Base-by-base conservation (phyloP, 805 yeast species). In the Metschnikowia bowlesiae region DNA sequence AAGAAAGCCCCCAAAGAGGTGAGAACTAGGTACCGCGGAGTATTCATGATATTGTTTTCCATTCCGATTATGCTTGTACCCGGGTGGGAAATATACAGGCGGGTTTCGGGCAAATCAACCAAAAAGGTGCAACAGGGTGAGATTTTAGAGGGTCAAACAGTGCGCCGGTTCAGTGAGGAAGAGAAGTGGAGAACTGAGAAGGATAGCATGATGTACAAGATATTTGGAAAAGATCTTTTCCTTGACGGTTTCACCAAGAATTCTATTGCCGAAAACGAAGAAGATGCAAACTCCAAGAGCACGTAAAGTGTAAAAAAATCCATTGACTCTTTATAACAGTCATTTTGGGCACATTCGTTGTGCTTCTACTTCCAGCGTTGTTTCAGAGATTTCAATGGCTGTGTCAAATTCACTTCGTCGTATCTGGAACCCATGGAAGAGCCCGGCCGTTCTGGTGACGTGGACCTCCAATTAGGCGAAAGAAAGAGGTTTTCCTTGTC, bases 211-310 rank as follows among this genome's bases (percentile, higher is more conserved):
- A 60, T 65, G 68, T 73, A 73, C 57, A 65, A 61, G 52, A 41
- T 72, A 8, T 73, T 73, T 52, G 78, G 78, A 0, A 61, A 58
- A 39, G 78, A 73, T 48, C 71, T 69, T 57, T 73, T 65, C 53
- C 63, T 72, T 44, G 77, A 73, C 48, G 77, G 77, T 10, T 71
- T 71, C 48, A 73, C 78, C 30, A 71, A 75, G 50, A 69, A 65
- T 50, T 70, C 78, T 3, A 67, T 73, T 68, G 41, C 50, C 8
- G 44, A 42, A 8, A 51, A 48, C 14, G 38, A 48, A 4, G 39
- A 52, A 8, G 46, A 44, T 6, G n/a, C 39, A 3, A 31, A 39
- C 18, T 11, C 8, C 10, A 31, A 16, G 22, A 10, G 18, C 30
- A 41, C 8, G 36, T 32, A 16, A 41, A 29, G 33, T 36, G 13